Base-by-base conservation (phyloP, 2,329 filamentous ascomycete genomes). In the Cercospora nicotianae region DNA sequence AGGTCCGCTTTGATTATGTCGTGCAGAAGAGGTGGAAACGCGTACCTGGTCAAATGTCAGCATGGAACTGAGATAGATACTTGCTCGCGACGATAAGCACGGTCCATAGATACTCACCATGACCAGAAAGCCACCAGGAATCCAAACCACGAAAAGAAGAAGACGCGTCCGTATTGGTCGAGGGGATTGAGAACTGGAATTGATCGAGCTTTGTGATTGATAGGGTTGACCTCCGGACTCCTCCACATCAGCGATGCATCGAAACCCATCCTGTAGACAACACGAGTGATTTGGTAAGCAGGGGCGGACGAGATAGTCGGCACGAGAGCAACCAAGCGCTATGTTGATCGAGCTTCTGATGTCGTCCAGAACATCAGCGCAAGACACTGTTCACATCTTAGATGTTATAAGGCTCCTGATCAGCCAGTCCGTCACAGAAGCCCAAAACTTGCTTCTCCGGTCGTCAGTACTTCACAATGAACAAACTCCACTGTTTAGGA, bases 121-220 rank as follows among this genome's bases (percentile, higher is more conserved):
- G 92, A 93, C 86, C 92, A 92, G 80, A 96, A 97, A 7, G 91
- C 90, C 63, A 94, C 87, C 86, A 95, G 89, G 80, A 95, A 95
- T 2, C 91, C 91, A 59, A 93, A 85, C 89, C 91, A 95, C 1
- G 91, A 91, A 81, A 96, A 96, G 83, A 94, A 93, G 80, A 96
- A 96, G 0, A 95, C 93, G 6, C 93, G 87, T 42, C 93, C 93
- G 82, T 97, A 93, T 73, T 89, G 82, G 78, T 96, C 86, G 74
- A 94, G 77, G 0, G 90, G 87, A 78, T 96, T 96, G 69, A 97
- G 82, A 23, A 92, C 78, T 0, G 93, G 93, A 58, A 97, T 87
- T 0, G 91, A 91, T 68, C 86, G 88, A 64, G 93, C 93, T 79
- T 97, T 97, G 67, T 86, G 85, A 82, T 90, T 97, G 81, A 93